These are phyloP conservation scores for Hypoxylon subgilvum DNA, from an alignment of 495 filamentous ascomycete species.

Conservation along the genomic window DNA sequence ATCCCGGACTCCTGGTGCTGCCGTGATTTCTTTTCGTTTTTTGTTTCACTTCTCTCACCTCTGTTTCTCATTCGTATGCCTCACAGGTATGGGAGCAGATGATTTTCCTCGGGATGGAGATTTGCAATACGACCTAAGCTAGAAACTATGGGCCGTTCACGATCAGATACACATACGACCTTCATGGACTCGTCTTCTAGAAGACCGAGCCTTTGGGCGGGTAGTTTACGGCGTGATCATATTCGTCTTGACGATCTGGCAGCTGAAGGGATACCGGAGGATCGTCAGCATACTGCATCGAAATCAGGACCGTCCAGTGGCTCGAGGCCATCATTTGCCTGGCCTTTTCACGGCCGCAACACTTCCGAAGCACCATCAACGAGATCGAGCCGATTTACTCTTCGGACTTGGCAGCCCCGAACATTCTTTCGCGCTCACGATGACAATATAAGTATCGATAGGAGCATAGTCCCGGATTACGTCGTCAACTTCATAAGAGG, in stretches of 20 bases:
- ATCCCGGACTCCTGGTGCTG: conserved; percentile 32
- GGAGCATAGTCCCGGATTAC: conserved; percentile 53
- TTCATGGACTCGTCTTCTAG: conserved; percentile 21
- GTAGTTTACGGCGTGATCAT: conserved; percentile 35
- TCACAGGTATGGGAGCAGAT: conserved; percentile 23
- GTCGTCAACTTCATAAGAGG: conserved; percentile 53
- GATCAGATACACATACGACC: conserved; percentile 33
- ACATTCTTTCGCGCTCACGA: conserved; percentile 37
- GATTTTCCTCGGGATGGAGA: conserved; percentile 21
- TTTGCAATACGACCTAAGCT: conserved; percentile 10
- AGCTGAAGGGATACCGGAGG: conserved; percentile 14
- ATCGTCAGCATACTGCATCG: conserved; percentile 23
- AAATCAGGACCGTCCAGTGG: conserved; percentile 26
- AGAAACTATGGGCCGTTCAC: conserved; percentile 28
- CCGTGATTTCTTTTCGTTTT: conserved; percentile 35
- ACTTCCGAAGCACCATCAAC: conserved; percentile 34
- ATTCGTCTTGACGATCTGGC: conserved; percentile 31
- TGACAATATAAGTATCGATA: conserved; percentile 42
- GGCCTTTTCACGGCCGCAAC: conserved; percentile 40
- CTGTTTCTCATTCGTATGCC: conserved; percentile 12
- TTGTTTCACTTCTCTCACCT: conserved; percentile 25
- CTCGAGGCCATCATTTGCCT: conserved; percentile 37
- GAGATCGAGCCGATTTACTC: conserved; percentile 39
- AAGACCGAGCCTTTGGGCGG: conserved; percentile 34
- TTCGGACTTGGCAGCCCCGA: conserved; percentile 41